These are phyloP conservation scores for Saksenaea vasiformis DNA, from an alignment of 371 early-diverging fungal genomes.

Conservation along the genomic window DNA sequence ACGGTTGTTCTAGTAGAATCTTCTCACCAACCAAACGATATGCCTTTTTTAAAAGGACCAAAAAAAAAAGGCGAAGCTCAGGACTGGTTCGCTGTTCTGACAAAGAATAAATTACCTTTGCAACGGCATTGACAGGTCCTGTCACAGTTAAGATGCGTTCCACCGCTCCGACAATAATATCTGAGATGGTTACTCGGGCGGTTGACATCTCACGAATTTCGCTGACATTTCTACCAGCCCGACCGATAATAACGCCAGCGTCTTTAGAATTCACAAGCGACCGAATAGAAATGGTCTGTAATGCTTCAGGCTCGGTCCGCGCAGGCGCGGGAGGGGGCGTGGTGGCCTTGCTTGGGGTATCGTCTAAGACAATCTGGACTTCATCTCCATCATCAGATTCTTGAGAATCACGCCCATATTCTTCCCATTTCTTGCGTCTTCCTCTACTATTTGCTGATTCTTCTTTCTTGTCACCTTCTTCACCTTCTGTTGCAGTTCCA, in stretches of 20 bases:
- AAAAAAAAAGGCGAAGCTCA: neutral
- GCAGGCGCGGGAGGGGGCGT: neutral
- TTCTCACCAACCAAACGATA: constrained; percentile 74
- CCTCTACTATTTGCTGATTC: constrained; percentile 4
- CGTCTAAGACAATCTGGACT: constrained; percentile 19
- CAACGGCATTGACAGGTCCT: constrained; percentile 74
- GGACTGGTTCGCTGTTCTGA: neutral
- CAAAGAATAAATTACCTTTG: constrained; percentile 52
- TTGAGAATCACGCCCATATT: constrained; percentile 12
- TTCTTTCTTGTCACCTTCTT: constrained; percentile 14
- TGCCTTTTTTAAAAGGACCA: too few relatives aligned
- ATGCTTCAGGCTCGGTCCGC: neutral
- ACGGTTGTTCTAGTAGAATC: constrained; percentile 56
- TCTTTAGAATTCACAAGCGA: constrained; percentile 82
- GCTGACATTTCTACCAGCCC: constrained; percentile 78
- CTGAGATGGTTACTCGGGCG: constrained; percentile 80
- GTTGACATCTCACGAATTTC: constrained; percentile 77
- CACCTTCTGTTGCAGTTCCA: constrained; percentile 15
- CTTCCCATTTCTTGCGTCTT: constrained; percentile 28
- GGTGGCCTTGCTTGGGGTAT: neutral
- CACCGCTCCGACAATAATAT: constrained; percentile 71
- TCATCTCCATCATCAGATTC: constrained; percentile 18
- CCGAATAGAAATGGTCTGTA: constrained; percentile 53
- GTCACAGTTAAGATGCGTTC: constrained; percentile 78
- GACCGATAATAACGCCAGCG: constrained; percentile 85